Base-by-base conservation (phyloP, 2,329 filamentous ascomycete genomes). In the Talaromyces sp. region DNA sequence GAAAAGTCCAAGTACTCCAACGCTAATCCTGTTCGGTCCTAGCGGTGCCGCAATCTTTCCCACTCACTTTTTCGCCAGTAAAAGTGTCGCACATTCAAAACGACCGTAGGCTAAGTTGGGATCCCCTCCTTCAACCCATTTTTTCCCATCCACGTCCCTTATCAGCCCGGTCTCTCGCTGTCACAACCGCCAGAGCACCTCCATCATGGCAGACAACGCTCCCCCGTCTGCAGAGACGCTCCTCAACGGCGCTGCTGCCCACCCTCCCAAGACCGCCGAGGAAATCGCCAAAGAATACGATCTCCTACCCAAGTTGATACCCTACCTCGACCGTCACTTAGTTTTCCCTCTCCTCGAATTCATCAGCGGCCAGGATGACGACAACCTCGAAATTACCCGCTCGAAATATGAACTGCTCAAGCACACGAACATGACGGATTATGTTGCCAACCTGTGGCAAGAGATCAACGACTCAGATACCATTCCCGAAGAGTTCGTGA, bases 351-450 rank as follows among this genome's bases (percentile, higher is more conserved):
- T 99, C 69, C 89, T 99, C 77, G 93, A 97, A 83, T 97, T 97
- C 81, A 86, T 90, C 74, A 89, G 89, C 74, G 89, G 90, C 76
- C 89, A 92, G 78, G 90, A 96, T 70, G 89, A 93, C 78, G 90
- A 93, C 74, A 86, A 88, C 71, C 86, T 85, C 73, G 89, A 93
- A 78, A 89, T 96, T 73, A 89, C 90, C 69, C 87, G 90, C 76
- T 89, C 93, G 73, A 97, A 97, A 81, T 97, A 94, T 79, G 90
- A 94, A 81, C 88, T 99, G 66, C 88, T 99, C 72, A 94, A 96
- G 83, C 89, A 93, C 79, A 98, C 95, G 75, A 97, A 98, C 85
- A 99, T 99, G 95, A 95, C 90, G 74, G 95, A 99, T 81, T 99
- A 96, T 78, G 92, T 98, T 63, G 93, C 93, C 75, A 91, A 90